A percentile compares a stretch with the other conserved stretches of the same genome.
Evolutionary conservation across 2,329 filamentous ascomycete genomes (phyloP).

Genomic region (Stemphylium lycopersici): DNA sequence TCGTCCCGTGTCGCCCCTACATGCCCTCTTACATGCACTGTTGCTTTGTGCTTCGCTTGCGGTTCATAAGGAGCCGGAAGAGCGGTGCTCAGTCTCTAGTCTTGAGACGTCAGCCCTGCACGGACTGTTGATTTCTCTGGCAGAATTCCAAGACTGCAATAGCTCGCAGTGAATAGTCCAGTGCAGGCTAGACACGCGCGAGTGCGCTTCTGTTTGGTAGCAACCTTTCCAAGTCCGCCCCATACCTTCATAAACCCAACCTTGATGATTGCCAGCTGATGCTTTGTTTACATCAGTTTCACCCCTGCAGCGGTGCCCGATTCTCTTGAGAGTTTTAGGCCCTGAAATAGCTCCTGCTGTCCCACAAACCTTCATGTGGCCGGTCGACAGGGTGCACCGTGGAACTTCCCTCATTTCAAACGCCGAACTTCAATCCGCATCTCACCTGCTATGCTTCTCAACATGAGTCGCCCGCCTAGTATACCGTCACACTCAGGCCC

Average conservation of each 20-base stretch:
- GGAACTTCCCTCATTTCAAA: slow-evolving; percentile 38
- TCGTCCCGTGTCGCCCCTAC: slow-evolving; percentile 32
- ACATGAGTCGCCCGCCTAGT: slow-evolving; percentile 82
- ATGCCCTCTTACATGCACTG: slow-evolving; percentile 34
- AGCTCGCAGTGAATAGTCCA: slow-evolving; percentile 41
- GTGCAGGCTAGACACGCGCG: slow-evolving; percentile 44
- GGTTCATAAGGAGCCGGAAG: slow-evolving; percentile 42
- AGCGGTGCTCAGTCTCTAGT: slow-evolving; percentile 45
- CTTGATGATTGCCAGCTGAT: slow-evolving; percentile 39
- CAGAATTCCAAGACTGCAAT: slow-evolving; percentile 42
- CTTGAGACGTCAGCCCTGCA: slow-evolving; percentile 50
- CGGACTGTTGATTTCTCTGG: slow-evolving; percentile 46
- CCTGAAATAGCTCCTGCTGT: slow-evolving; percentile 38
- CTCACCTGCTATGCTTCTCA: slow-evolving; percentile 55
- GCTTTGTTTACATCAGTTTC: slow-evolving; percentile 40
- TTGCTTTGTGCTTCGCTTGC: slow-evolving; percentile 40
- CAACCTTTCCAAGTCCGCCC: slow-evolving; percentile 31
- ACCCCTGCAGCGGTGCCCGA: slow-evolving; percentile 34
- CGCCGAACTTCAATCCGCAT: slow-evolving; percentile 32
- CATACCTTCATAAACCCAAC: slow-evolving; percentile 41
- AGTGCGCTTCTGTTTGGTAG: slow-evolving; percentile 39
- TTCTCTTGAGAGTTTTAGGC: slow-evolving; percentile 29
- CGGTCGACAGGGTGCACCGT: slow-evolving; percentile 39
- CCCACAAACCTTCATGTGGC: slow-evolving; percentile 42
- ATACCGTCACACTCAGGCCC: slow-evolving; percentile 75